Percentiles rank a stretch among this genome's conserved stretches.
phyloP scores from a whole-genome alignment of 208 protist genomes.

The Trypanosoma melophagium region DNA sequence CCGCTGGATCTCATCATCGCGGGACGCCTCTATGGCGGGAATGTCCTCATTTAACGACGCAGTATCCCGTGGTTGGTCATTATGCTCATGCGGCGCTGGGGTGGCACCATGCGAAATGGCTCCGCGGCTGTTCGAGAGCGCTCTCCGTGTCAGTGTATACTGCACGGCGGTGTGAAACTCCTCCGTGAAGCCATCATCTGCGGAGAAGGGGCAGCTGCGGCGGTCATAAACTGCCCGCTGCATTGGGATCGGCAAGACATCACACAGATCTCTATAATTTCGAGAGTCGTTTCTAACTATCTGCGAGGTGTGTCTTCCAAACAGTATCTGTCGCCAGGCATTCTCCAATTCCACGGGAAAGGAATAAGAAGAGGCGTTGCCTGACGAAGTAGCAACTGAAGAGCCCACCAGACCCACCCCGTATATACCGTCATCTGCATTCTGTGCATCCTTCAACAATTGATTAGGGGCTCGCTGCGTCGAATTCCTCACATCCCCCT shows the following conservation, averaged over 20 bases:
- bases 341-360: not conserved
- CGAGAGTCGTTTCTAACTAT: not conserved
- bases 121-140: constrained; percentile 26
- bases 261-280: constrained; percentile 1
- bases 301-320: constrained; percentile 1
- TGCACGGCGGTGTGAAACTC: constrained; percentile 46
- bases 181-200: constrained; percentile 42
- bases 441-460: too few species aligned
- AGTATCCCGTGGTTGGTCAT: not conserved
- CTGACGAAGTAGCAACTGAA: too few species aligned
- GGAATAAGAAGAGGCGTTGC: too few species aligned
- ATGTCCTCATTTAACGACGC: not conserved
- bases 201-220: constrained; percentile 39
- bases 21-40: not conserved
- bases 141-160: constrained; percentile 35
- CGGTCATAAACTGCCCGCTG: constrained; percentile 55
- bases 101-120: too few species aligned
- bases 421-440: not conserved
- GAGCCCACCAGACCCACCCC: too few species aligned
- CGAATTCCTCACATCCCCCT: not conserved
- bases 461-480: constrained; percentile 11
- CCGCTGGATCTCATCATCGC: constrained; percentile 3
- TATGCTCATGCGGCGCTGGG: not conserved
- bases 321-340: constrained; percentile 4
- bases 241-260: constrained; percentile 15